Evolutionary conservation across 2,329 filamentous ascomycete species (phyloP), one percentile per base, ranked within the genome.

Genomic region (Lecanosticta acicola): DNA sequence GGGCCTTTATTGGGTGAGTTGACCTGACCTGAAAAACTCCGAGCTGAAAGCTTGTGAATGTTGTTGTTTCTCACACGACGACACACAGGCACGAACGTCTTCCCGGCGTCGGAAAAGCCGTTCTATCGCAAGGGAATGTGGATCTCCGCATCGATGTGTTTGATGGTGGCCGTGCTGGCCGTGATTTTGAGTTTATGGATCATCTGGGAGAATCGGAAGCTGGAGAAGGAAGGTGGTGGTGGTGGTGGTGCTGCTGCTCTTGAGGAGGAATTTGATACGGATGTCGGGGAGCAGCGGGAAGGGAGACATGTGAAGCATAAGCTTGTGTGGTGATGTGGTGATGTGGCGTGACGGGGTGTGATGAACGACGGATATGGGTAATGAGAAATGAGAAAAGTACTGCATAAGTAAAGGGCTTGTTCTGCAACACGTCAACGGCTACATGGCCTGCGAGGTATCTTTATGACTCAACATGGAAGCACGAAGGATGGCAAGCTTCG

Each of bases 1-100:
- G 87, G 87, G 0, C 87, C 87, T 1, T 66, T 79, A 2, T 58
- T 78, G 0, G 76, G 76, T 1, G 73, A 70, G n/a, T 68, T 70
- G 39, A 56, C 76, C 3, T 16, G 3, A 36, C 10, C 7, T 2
- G 32, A 3, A 32, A 29, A 7, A 3, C n/a, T n/a, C n/a, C n/a
- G n/a, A n/a, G n/a, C n/a, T n/a, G n/a, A n/a, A n/a, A n/a, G n/a
- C n/a, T n/a, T n/a, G n/a, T n/a, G n/a, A n/a, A n/a, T n/a, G n/a
- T n/a, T n/a, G n/a, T n/a, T n/a, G n/a, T n/a, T n/a, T n/a, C n/a
- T n/a, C n/a, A n/a, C n/a, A n/a, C n/a, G n/a, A n/a, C n/a, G n/a
- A 29, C 11, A 17, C n/a, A 24, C 29, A 53, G 82, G 81, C 3
- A 84, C 81, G 2, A 75, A 80, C 38, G 57, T 84, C 7, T 86